These are phyloP conservation scores for Corynascus novoguineensis DNA, from an alignment of 495 filamentous ascomycete genomes.

Conservation along the genomic window DNA sequence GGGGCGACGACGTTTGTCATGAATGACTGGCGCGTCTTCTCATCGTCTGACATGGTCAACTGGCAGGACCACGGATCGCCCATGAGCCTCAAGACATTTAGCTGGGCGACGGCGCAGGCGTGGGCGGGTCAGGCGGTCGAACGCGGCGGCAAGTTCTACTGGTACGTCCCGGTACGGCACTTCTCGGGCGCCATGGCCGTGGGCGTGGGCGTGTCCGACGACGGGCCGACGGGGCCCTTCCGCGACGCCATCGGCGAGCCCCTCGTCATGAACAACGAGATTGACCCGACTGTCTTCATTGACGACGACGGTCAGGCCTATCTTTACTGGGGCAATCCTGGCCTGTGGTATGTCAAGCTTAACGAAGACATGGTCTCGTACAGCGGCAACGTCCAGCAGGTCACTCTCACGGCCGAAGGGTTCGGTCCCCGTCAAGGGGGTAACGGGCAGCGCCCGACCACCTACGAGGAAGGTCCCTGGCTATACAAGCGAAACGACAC, in stretches of 20 bases:
- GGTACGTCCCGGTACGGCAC: not conserved
- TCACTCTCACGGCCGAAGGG: not conserved
- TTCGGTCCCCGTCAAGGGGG: not conserved
- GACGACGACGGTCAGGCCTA: not conserved
- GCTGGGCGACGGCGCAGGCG: not conserved
- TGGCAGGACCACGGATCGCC: not conserved
- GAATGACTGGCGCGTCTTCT: not conserved
- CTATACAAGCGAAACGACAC: not conserved
- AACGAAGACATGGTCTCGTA: not conserved
- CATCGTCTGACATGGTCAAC: not conserved
- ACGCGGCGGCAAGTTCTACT: not conserved
- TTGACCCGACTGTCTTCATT: not conserved
- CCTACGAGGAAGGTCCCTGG: not conserved
- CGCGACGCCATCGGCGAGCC: not conserved
- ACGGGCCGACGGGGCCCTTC: not conserved
- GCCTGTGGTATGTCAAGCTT: not conserved
- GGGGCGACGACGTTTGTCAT: not conserved
- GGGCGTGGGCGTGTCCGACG: not conserved
- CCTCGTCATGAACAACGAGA: not conserved
- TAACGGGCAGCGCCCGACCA: not conserved
- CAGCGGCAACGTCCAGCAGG: not conserved
- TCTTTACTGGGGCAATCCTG: not conserved
- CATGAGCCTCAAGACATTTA: not conserved
- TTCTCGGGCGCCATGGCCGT: not conserved
- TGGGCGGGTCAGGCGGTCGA: not conserved